Conservation (phyloP, 768 basidiomycete genomes). For the Crucibulum laeve region DNA sequence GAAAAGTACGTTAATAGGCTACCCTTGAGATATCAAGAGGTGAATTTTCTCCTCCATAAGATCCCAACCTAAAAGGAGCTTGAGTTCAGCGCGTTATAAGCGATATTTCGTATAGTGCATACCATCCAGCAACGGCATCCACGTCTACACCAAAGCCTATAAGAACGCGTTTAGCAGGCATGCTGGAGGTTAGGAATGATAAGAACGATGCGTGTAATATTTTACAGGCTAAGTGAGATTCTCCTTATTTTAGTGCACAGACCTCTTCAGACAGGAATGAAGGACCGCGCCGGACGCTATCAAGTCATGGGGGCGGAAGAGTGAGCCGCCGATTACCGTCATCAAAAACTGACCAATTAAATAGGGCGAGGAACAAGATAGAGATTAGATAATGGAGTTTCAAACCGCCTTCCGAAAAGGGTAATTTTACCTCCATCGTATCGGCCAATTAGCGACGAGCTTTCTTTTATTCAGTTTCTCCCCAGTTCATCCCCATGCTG, state of each 20-base stretch:
- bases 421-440: conserved; percentile 9
- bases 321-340: too few species aligned
- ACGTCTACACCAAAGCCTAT: conserved; percentile 70
- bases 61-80: conserved; percentile 49
- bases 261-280: too few species aligned
- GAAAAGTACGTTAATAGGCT: conserved; percentile 5
- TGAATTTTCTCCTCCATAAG: conserved; percentile 73
- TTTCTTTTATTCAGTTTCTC: not conserved
- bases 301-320: too few species aligned
- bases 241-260: too few species aligned
- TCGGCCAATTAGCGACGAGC: conserved; percentile 11
- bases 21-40: conserved; percentile 66
- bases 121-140: conserved; percentile 77
- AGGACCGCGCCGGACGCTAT: too few species aligned
- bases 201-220: not conserved
- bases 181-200: conserved; percentile 12
- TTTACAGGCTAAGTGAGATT: not conserved
- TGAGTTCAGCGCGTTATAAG: not conserved
- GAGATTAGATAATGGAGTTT: conserved; percentile 1
- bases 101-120: conserved; percentile 4
- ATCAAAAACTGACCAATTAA: too few species aligned
- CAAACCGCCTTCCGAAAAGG: conserved; percentile 5
- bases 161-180: conserved; percentile 52
- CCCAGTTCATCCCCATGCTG: not conserved
- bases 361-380: too few species aligned